Evolutionary conservation across 139 green algal genomes (phyloP), one percentile per base, ranked within the genome.

Genomic region (Coelastrella sp.): DNA sequence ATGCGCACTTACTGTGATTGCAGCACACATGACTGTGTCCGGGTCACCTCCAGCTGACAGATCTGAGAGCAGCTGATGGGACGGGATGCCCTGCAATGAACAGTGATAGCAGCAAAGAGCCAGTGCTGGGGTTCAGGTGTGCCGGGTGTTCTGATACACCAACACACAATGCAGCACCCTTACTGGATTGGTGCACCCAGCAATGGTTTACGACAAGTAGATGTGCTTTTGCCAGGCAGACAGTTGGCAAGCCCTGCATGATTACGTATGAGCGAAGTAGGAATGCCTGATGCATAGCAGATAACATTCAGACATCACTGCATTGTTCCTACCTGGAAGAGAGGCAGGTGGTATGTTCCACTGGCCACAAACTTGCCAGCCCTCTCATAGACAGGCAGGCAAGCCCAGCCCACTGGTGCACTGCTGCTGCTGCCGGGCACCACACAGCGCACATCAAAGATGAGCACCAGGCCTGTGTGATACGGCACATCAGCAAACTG

Each of bases 331-430:
- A 92, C 93, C 80, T 94, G 88, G 80, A 96, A 96, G 59, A 96
- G 90, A 2, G 94, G 94, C 88, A 96, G 89, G 22, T 96, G 94
- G 90, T 95, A 96, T 73, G 89, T 86, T 56, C 93, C 94, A 23
- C 83, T 93, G 7, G 94, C 94, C 66, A 97, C 91, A 68, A 92
- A 97, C 7, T 79, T 76, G 4, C 92, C 92, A 57, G 85, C 89
- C 16, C 22, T 75, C 89, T 96, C 93, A 84, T 96, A 97, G 19
- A 96, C 80, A n/a, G 93, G 95, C 77, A 97, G 84, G 10, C 64
- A 88, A 16, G 92, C 92, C 95, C 95, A 97, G 59, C 95, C 95
- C 16, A 92, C 91, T 7, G 95, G 94, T 3, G 90, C 80, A 13
- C 86, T 92, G 79, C 89, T 94, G 79, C 92, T 92, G 16, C 89